Evolutionary conservation across 2,329 filamentous ascomycete genomes (phyloP), one percentile per base, ranked within the genome.

Genomic region (Endocalyx cinctus): DNA sequence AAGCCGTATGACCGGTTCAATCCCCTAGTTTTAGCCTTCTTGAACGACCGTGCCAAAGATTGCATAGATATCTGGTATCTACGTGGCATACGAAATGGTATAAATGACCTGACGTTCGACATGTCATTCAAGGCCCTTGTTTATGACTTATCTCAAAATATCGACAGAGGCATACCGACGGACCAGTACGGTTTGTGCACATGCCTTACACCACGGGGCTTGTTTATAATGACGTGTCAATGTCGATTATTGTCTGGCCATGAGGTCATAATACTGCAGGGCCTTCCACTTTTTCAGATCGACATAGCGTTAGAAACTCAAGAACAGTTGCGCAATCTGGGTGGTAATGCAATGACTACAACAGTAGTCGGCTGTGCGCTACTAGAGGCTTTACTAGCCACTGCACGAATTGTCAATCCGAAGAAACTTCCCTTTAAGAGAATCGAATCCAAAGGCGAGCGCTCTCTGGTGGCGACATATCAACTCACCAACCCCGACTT

Each of bases 291-390:
- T 2, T 60, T 78, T 34, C 69, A 71, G 30, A 62, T 89, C 10
- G 62, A 77, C 1, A 66, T 87, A n/a, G 79, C 74, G 0, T 70
- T 70, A 7, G 79, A 89, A 46, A 72, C 69, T 0, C 67, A 79
- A 29, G 56, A 60, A 2, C 64, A 88, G 13, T 62, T 86, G 3
- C 76, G 81, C 41, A 77, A 87, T 43, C 62, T 90, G 3, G 83
- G 82, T 2, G 85, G 85, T 0, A 90, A 92, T 52, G 85, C 85
- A 0, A 90, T 90, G 85, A 79, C 74, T 1, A 77, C 77, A 0
- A 83, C 84, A 0, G 81, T 87, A 1, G 76, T 88, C 8, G 82
- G 79, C 3, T 67, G 73, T 2, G 72, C 74, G 0, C 69, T 84
- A 2, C 47, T 86, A 2, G 64, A 76, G 2, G 70, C 76, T 0